A percentile compares a stretch with the other conserved stretches of the same genome.
These are phyloP conservation scores for Mycena galericulata DNA, from an alignment of 768 basidiomycete genomes.

Conservation along the genomic window DNA sequence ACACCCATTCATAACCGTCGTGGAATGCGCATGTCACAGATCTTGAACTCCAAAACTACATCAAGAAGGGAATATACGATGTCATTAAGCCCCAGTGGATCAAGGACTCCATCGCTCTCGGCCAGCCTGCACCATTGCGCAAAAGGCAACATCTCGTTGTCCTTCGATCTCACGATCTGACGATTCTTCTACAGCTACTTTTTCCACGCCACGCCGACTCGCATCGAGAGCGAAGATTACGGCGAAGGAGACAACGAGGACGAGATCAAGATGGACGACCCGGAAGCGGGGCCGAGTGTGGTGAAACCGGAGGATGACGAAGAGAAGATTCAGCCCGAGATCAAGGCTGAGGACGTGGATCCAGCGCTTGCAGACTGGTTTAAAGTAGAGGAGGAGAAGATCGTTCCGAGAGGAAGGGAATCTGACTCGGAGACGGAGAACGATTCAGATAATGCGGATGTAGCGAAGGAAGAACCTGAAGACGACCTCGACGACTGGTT, in stretches of 20 bases:
- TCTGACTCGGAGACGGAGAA: slow-evolving; percentile 72
- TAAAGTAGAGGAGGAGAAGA: slow-evolving; percentile 56
- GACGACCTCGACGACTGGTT: slow-evolving; percentile 56
- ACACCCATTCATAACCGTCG: not conserved
- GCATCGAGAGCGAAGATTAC: slow-evolving; percentile 66
- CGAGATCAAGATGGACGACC: slow-evolving; percentile 33
- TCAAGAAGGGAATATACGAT: slow-evolving; percentile 77
- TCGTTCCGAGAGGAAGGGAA: slow-evolving; percentile 46
- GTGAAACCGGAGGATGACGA: slow-evolving; percentile 40
- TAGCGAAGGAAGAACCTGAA: slow-evolving; percentile 46
- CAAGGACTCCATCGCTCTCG: slow-evolving; percentile 75
- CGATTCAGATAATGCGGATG: slow-evolving; percentile 78
- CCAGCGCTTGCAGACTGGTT: slow-evolving; percentile 72
- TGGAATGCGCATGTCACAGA: not conserved
- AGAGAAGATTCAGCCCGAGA: slow-evolving; percentile 33
- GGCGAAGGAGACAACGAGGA: slow-evolving; percentile 54
- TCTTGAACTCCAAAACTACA: slow-evolving; percentile 70
- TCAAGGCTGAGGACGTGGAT: slow-evolving; percentile 53
- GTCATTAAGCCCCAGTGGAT: slow-evolving; percentile 89
- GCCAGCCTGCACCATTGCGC: slow-evolving; percentile 67
- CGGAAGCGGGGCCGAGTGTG: slow-evolving; percentile 37
- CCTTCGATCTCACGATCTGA: not conserved
- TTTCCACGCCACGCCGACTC: slow-evolving; percentile 74
- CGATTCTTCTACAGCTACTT: slow-evolving; percentile 67
- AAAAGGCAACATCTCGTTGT: slow-evolving; percentile 65